Percentiles rank a stretch among this genome's conserved stretches.
These are phyloP conservation scores for Plicaturopsis crispa DNA, from an alignment of 768 basidiomycete species.

Conservation along the genomic window DNA sequence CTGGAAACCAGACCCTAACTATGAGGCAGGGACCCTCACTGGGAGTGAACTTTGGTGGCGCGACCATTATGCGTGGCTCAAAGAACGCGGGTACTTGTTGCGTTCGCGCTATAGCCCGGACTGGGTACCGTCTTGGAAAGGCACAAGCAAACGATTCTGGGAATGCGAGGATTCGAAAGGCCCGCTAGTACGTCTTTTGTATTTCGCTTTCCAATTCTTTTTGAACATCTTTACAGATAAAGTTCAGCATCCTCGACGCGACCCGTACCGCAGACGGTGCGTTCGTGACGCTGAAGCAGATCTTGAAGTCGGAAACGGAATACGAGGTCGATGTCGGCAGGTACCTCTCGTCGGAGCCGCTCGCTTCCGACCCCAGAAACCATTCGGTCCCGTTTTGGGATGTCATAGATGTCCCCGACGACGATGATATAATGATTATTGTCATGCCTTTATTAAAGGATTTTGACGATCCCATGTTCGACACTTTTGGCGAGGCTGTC, in stretches of 20 bases:
- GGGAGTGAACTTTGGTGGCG: constrained; percentile 9
- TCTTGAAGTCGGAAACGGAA: constrained; percentile 1
- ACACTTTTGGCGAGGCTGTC: constrained; percentile 22
- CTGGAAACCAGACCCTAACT: no score
- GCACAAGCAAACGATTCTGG: background rate
- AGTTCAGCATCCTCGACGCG: constrained; percentile 10
- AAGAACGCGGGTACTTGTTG: constrained; percentile 10
- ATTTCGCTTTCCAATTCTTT: background rate
- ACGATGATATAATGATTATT: constrained; percentile 9
- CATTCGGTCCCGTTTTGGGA: constrained; percentile 22
- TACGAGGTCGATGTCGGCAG: constrained; percentile 11
- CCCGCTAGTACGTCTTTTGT: background rate
- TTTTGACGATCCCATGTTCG: constrained; percentile 14
- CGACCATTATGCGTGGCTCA: constrained; percentile 9
- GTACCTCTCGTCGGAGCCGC: constrained; percentile 11
- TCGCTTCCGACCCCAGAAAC: constrained; percentile 15
- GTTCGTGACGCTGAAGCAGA: constrained; percentile 13
- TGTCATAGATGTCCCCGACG: constrained; percentile 12
- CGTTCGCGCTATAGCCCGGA: constrained; percentile 11
- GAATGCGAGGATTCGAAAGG: constrained; percentile 7
- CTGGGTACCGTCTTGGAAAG: constrained; percentile 13
- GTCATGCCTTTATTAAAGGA: constrained; percentile 21
- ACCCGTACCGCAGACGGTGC: constrained; percentile 12
- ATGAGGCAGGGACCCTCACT: constrained; percentile 5
- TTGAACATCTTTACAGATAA: background rate